Base-by-base conservation (phyloP, 306 rosid species). In the Inga leiocalycina region DNA sequence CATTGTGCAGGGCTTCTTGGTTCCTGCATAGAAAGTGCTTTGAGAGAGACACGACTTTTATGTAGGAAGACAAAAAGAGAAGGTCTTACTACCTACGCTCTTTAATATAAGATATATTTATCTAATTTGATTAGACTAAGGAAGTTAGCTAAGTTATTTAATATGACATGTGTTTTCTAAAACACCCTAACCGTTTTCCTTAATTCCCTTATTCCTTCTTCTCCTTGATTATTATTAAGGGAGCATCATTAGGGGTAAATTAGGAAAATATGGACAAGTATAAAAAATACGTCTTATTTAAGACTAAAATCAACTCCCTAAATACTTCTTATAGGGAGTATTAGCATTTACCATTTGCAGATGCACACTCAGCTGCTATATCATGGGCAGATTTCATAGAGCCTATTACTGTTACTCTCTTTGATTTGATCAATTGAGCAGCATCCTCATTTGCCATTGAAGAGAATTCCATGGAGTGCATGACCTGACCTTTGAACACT, bases 401-500 rank as follows among this genome's bases (percentile, higher is more conserved):
- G 52, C 95, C 93, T 45, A 89, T 4, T 2, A 89, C 10, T 37
- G 80, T 45, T 34, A 89, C 69, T 81, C 85, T 80, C 59, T 89
- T 91, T 27, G 83, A 22, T 85, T 46, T 88, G 59, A 88, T 82
- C 64, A 91, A 44, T 77, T 89, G 57, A 62, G 82, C 87, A 57
- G 86, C 91, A 65, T 10, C 44, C 3, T 45, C 83, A 8, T 81
- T 84, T 22, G 83, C 82, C 83, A 91, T 77, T 35, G 83, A 68
- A 22, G 90, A 85, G 78, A 85, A 91, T 15, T 88, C 90, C 91
- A 89, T 86, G 43, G 93, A 86, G 43, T 91, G 93, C 81, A 89
- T 51, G 69, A 91, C 93, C 73, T 75, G 77, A 4, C 93, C 92
- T 30, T 62, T 27, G 35, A 91, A 91, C 79, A 80, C 84, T 75